Conservation (phyloP, 2,329 filamentous ascomycete genomes). For the Bisporella sp. region DNA sequence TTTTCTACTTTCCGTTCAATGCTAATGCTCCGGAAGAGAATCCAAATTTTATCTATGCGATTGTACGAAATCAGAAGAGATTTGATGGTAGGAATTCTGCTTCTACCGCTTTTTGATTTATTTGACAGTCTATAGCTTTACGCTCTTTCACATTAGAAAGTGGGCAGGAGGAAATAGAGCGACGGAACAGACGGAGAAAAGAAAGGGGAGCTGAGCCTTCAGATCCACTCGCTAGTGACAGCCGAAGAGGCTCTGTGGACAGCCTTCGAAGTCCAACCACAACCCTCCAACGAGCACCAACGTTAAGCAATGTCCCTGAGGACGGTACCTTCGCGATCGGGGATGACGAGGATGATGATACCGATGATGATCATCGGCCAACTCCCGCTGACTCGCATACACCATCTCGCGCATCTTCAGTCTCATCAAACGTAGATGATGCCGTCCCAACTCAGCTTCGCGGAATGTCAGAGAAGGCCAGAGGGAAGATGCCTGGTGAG, state of each 20-base stretch:
- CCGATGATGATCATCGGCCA: constrained; percentile 41
- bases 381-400: constrained; percentile 58
- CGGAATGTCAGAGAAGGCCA: constrained; percentile 94
- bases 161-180: constrained; percentile 84
- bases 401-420: constrained; percentile 59
- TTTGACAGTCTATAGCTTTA: constrained; percentile 41
- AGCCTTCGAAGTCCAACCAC: constrained; percentile 57
- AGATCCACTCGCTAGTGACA: constrained; percentile 29
- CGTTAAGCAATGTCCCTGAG: constrained; percentile 65
- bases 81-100: constrained; percentile 49
- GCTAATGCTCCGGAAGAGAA: constrained; percentile 47
- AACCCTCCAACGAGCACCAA: constrained; percentile 44
- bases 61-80: constrained; percentile 72
- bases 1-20: not conserved
- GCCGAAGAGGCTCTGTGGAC: constrained; percentile 56
- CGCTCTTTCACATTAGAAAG: constrained; percentile 86
- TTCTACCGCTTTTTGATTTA: not conserved
- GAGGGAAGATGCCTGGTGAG: constrained; percentile 76
- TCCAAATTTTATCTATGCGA: constrained; percentile 69
- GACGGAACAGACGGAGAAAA: constrained; percentile 64
- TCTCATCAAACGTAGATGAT: constrained; percentile 63
- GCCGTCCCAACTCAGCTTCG: constrained; percentile 75
- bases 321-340: constrained; percentile 83
- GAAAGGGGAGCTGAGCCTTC: constrained; percentile 45
- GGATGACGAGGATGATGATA: constrained; percentile 62